Conservation (phyloP, 116 monocot species). For the Phalaenopsis hybrid region DNA sequence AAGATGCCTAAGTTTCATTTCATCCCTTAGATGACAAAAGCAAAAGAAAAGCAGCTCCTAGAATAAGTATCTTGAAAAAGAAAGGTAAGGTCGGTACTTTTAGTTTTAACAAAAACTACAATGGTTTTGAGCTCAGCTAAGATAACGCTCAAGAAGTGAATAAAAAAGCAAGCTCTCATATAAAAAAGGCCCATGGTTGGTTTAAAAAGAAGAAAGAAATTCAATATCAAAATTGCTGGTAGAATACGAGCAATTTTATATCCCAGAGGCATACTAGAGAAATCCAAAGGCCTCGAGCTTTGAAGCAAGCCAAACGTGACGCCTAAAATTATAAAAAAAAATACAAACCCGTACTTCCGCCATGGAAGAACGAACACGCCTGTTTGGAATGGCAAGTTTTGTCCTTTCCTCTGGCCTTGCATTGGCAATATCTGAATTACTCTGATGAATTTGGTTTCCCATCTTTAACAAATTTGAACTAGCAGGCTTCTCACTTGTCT, state of each 20-base stretch:
- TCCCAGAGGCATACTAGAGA: not conserved
- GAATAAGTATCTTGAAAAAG: not conserved
- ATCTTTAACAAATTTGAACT: conserved; percentile 43
- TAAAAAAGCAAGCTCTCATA: not conserved
- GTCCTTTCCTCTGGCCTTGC: conserved; percentile 55
- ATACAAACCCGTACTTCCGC: conserved; percentile 76
- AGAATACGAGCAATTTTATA: not conserved
- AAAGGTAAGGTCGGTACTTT: not conserved
- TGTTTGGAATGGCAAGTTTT: conserved; percentile 54
- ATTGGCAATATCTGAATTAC: conserved; percentile 30
- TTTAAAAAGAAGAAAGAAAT: not conserved
- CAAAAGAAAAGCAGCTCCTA: not conserved
- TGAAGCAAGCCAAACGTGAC: not conserved
- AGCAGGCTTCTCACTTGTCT: conserved; percentile 42
- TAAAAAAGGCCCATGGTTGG: not conserved
- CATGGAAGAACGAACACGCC: conserved; percentile 67
- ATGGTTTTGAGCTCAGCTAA: not conserved
- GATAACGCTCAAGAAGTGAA: conserved; percentile 1
- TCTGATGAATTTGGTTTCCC: conserved; percentile 52
- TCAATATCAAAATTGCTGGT: not conserved
- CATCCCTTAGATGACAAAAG: not conserved
- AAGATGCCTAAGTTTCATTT: not conserved
- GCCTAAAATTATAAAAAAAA: conserved; percentile 18
- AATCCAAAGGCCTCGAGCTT: not conserved
- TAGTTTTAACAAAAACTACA: not conserved